Evolutionary conservation across 352 stramenopile species (phyloP).

Genomic region (Phytophthora citricola): DNA sequence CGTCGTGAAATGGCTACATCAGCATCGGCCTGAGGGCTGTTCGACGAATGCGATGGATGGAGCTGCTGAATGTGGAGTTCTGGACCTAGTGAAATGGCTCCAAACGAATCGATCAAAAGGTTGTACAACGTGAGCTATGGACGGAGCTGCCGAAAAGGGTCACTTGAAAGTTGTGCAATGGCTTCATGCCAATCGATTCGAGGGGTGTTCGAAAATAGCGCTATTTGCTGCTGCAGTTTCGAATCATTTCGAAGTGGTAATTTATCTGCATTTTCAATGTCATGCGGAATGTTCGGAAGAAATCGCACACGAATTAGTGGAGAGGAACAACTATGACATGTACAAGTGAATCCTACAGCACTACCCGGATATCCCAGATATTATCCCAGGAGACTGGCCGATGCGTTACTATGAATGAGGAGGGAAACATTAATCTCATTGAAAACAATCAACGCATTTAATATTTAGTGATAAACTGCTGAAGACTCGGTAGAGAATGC

Average conservation of each 20-base stretch:
- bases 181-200: background rate
- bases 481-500: slow-evolving; percentile 19
- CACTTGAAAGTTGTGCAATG: slow-evolving; percentile 3
- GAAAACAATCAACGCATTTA: slow-evolving; percentile 1
- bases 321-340: background rate
- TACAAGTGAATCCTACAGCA: slow-evolving; percentile 2
- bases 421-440: background rate
- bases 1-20: slow-evolving; percentile 8
- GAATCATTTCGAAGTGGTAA: background rate
- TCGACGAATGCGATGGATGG: slow-evolving; percentile 6
- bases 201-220: background rate
- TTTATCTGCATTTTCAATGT: slow-evolving; percentile 4
- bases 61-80: background rate
- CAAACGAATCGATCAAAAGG: slow-evolving; percentile 3
- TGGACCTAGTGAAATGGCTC: slow-evolving; percentile 8
- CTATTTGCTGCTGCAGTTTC: background rate
- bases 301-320: background rate
- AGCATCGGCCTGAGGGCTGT: background rate
- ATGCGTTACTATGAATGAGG: no score
- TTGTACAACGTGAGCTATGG: background rate
- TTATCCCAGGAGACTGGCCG: no score
- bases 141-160: background rate
- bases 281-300: slow-evolving; percentile 1
- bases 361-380: background rate
- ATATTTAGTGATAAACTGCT: slow-evolving; percentile 25